Conservation (phyloP, 2,329 filamentous ascomycete genomes). For the Curvularia hawaiiensis region DNA sequence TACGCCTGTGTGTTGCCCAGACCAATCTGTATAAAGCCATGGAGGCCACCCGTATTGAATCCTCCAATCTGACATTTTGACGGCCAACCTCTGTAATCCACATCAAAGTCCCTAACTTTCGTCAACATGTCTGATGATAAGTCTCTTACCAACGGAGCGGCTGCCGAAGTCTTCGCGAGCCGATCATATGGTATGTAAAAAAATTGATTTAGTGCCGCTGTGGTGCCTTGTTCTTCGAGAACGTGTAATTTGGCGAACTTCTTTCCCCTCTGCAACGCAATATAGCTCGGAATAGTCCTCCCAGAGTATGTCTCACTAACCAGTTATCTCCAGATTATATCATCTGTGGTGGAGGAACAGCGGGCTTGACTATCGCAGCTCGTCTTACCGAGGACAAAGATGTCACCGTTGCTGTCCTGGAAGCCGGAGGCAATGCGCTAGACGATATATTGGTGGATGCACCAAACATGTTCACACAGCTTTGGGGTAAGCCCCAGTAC, state of each 20-base stretch:
- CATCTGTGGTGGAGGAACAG: constrained; percentile 38
- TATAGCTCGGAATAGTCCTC: background rate
- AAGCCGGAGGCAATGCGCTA: constrained; percentile 37
- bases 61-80: background rate
- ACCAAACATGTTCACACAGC: constrained; percentile 32
- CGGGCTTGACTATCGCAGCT: constrained; percentile 37
- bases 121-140: constrained; percentile 27
- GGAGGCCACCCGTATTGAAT: background rate
- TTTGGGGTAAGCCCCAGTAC: constrained; percentile 38
- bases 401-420: constrained; percentile 34
- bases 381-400: constrained; percentile 35
- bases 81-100: background rate
- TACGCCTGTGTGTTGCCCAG: background rate
- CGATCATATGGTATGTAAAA: constrained; percentile 23
- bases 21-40: background rate
- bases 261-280: background rate
- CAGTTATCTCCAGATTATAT: constrained; percentile 19
- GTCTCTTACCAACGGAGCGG: constrained; percentile 23
- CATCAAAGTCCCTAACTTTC: background rate
- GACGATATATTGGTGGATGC: constrained; percentile 37
- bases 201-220: no score
- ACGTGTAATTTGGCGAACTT: background rate
- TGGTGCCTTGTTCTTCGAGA: background rate
- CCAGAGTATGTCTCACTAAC: background rate
- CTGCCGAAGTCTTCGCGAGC: constrained; percentile 26